phyloP scores from a whole-genome alignment of 179 eudicot genomes.

The Nepenthes alata region DNA sequence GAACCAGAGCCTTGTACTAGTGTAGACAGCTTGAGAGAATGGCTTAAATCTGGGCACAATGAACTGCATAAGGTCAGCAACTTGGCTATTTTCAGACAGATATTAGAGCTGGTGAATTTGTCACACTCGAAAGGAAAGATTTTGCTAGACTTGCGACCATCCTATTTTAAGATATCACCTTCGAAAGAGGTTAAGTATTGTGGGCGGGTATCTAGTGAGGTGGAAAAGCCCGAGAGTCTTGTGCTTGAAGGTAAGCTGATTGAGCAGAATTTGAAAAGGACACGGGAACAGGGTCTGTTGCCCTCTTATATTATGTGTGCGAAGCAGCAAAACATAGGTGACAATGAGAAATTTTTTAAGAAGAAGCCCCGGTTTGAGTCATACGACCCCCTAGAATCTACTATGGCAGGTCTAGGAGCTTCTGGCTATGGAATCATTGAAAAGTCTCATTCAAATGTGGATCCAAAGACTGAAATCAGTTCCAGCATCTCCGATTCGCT shows the following conservation, averaged over 20 bases:
- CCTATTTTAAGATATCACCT: constrained; percentile 57
- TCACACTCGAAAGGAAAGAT: constrained; percentile 58
- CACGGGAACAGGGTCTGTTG: constrained; percentile 25
- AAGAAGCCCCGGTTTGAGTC: constrained; percentile 35
- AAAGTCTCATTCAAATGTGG: constrained; percentile 13
- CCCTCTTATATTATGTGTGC: constrained; percentile 18
- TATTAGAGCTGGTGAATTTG: constrained; percentile 54
- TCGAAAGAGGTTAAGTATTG: constrained; percentile 38
- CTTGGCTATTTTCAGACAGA: constrained; percentile 46
- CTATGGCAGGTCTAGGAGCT: constrained; percentile 22
- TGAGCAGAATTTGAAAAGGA: constrained; percentile 38
- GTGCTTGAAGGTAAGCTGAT: constrained; percentile 21
- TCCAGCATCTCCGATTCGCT: constrained; percentile 14
- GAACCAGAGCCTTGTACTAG: constrained; percentile 11
- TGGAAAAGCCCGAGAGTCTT: constrained; percentile 17
- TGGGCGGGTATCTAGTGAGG: constrained; percentile 38
- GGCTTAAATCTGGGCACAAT: constrained; percentile 44
- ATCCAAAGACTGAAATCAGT: constrained; percentile 18
- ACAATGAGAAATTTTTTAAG: constrained; percentile 21
- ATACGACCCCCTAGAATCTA: constrained; percentile 22
- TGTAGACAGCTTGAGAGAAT: constrained; percentile 62
- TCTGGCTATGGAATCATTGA: constrained; percentile 14
- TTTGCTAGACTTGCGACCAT: constrained; percentile 63
- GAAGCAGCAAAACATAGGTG: constrained; percentile 48
- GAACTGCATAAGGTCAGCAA: constrained; percentile 39